phyloP scores from a whole-genome alignment of 148 eudicot species.

The Silene conica region DNA sequence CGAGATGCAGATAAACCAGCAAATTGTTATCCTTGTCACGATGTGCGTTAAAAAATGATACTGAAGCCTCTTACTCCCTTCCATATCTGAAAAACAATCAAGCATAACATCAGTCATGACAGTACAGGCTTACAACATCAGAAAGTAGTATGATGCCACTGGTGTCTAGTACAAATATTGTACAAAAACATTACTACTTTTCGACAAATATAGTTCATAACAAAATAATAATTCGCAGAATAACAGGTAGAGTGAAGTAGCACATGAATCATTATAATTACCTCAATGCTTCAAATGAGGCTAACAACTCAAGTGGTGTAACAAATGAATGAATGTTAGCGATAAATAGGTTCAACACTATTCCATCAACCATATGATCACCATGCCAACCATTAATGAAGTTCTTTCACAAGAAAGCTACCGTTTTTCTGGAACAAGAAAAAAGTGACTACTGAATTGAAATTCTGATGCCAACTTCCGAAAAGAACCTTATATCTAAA shows the following conservation, averaged over 20 bases:
- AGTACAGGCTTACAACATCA: not conserved
- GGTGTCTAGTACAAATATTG: too few relatives aligned
- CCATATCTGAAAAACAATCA: constrained; percentile 26
- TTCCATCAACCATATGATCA: not conserved
- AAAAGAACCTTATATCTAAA: constrained; percentile 3
- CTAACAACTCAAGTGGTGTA: not conserved
- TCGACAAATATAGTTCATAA: not conserved
- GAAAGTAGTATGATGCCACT: not conserved
- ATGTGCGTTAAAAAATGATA: constrained; percentile 20
- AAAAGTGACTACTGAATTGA: not conserved
- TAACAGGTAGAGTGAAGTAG: not conserved
- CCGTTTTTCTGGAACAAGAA: not conserved
- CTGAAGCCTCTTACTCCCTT: constrained; percentile 19
- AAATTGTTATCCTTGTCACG: constrained; percentile 29
- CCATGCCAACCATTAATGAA: not conserved
- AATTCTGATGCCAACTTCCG: constrained; percentile 13
- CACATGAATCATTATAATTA: not conserved
- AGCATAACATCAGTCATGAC: not conserved
- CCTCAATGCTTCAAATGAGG: not conserved
- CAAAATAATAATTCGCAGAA: not conserved
- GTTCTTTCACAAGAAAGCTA: constrained; percentile 6
- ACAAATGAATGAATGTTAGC: not conserved
- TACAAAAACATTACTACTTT: not conserved
- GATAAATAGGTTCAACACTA: not conserved
- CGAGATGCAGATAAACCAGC: constrained; percentile 36